Percentiles rank a stretch among this genome's conserved stretches.
phyloP scores from a whole-genome alignment of 257 asterid genomes.

The Cinchona pubescens region DNA sequence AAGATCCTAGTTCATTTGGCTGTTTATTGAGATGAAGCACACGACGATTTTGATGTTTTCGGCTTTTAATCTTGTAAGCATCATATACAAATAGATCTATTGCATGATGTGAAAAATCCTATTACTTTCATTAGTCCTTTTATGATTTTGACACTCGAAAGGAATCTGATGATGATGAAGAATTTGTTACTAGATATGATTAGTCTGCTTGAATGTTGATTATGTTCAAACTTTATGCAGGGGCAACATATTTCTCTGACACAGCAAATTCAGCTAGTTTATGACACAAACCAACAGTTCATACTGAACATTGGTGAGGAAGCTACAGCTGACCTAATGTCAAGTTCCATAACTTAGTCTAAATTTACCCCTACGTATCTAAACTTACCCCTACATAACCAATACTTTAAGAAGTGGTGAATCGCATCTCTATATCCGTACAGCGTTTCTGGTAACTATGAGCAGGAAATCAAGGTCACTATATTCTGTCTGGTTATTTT shows the following conservation, averaged over 20 bases:
- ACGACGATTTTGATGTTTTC: not conserved
- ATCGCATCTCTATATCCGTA: too few species aligned
- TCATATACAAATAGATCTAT: not conserved
- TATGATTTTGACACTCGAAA: not conserved
- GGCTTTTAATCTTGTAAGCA: not conserved
- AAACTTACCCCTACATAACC: too few species aligned
- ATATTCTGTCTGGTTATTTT: conserved; percentile 3
- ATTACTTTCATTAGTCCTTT: not conserved
- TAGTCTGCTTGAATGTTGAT: not conserved
- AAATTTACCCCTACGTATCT: conserved; percentile 76
- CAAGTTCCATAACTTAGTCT: conserved; percentile 74
- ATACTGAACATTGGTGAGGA: conserved; percentile 78
- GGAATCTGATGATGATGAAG: not conserved
- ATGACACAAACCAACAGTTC: conserved; percentile 78
- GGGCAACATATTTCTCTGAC: conserved; percentile 89
- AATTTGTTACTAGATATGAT: not conserved
- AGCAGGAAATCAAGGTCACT: conserved; percentile 74
- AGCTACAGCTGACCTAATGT: conserved; percentile 55
- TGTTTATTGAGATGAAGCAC: not conserved
- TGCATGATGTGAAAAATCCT: not conserved
- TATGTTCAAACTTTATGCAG: conserved; percentile 28
- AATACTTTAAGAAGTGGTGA: too few species aligned
- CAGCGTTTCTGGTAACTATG: conserved; percentile 75
- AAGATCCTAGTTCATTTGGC: not conserved
- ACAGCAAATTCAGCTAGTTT: conserved; percentile 90